Base-by-base conservation (phyloP, 495 filamentous ascomycete species). In the Thermothielavioides terrestris region DNA sequence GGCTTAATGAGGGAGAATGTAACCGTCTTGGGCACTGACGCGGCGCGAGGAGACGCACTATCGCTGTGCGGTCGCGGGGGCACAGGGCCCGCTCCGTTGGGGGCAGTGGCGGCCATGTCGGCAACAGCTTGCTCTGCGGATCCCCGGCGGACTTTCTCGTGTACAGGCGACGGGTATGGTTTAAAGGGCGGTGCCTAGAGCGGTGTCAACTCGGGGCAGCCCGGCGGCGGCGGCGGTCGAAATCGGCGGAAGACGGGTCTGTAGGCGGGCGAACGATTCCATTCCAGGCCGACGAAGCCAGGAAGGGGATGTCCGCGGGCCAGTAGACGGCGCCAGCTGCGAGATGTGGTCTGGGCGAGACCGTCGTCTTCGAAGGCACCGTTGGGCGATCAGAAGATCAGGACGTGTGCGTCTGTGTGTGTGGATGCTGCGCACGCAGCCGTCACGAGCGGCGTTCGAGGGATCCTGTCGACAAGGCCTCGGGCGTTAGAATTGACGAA, bases 1-100 rank as follows among this genome's bases (percentile, higher is more conserved):
- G n/a, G n/a, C n/a, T n/a, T n/a, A 25, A 92, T 75, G 22, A 96
- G 77, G 67, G 90, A 81, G 65, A 98, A 98, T 60, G 83, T 72
- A 65, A 95, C 82, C 57, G 81, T 82, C 68, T 94, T 94, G 55
- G 85, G 82, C 9, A 75, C 69, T 25, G 63, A 39, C 35, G 64
- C 52, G 53, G 77, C 67, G 58, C 65, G 64, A 52, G 70, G 62
- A 40, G 77, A 70, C 63, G 76, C 65, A 67, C 69, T 70, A 37
- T 62, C 65, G 49, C 65, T 63, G 55, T 67, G 20, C 15, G 15
- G 28, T 25, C 39, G 43, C 2, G 32, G 42, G 8, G 47, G 27
- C 38, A 53, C 25, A 28, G 52, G 49, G 5, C 41, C 49, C 6
- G 26, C 17, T 17, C 55, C 55, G 32, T 53, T 54, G 6, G 50